Evolutionary conservation across 805 yeast genomes (phyloP).

Genomic region (Ogataea salicorniae): DNA sequence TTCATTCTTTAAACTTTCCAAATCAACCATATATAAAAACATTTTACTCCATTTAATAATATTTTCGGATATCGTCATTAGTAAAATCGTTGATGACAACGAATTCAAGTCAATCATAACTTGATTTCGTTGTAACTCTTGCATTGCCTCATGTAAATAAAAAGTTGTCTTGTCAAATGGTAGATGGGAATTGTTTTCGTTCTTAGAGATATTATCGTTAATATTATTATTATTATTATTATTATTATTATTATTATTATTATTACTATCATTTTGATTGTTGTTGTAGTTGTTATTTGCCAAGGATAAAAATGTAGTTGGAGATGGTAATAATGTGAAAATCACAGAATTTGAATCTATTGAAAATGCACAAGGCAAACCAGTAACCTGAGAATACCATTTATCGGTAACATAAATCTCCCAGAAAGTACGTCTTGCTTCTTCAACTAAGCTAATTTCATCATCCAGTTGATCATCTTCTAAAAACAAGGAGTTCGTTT

Average conservation of each 20-base stretch:
- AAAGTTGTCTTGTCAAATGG: background rate
- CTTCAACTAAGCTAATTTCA: constrained; percentile 25
- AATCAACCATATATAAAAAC: constrained; percentile 26
- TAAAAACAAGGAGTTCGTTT: too few relatives aligned
- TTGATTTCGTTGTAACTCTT: constrained; percentile 23
- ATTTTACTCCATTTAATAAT: constrained; percentile 30
- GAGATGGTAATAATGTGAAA: constrained; percentile 28
- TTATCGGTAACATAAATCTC: constrained; percentile 26
- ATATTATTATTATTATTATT: background rate
- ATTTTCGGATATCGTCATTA: constrained; percentile 28
- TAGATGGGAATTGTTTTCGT: background rate
- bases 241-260: background rate
- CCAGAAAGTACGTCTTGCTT: constrained; percentile 30
- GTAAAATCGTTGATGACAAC: constrained; percentile 21
- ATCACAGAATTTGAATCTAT: constrained; percentile 24
- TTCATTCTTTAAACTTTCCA: constrained; percentile 18
- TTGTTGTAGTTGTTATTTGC: background rate
- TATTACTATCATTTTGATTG: constrained; percentile 1
- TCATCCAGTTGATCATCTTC: constrained; percentile 22
- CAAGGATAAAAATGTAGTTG: constrained; percentile 21
- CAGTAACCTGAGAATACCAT: constrained; percentile 29
- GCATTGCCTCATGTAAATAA: constrained; percentile 29
- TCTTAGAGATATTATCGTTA: background rate
- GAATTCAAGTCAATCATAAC: constrained; percentile 25
- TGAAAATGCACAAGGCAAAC: constrained; percentile 27